Percentiles rank a stretch among this genome's conserved stretches.
These are phyloP conservation scores for Selenicereus undatus DNA, from an alignment of 148 eudicot species.

Conservation along the genomic window DNA sequence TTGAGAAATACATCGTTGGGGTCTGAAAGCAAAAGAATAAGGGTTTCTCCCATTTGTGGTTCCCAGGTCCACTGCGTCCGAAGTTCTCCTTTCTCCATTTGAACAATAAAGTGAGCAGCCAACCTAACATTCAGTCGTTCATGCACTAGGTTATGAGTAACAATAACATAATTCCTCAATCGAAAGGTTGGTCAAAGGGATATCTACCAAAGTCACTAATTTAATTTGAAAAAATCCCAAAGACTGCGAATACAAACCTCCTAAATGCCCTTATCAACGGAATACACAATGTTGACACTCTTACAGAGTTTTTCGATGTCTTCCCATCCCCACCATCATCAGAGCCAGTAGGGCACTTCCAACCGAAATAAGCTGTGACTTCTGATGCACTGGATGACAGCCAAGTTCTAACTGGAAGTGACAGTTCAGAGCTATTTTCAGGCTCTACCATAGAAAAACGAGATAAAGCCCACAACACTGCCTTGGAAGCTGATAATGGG, in stretches of 20 bases:
- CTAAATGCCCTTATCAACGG: constrained; percentile 71
- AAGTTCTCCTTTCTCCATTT: constrained; percentile 68
- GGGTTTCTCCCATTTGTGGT: constrained; percentile 77
- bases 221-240: background rate
- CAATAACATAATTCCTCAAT: background rate
- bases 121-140: constrained; percentile 45
- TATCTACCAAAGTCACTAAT: background rate
- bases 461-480: constrained; percentile 87
- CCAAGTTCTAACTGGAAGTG: constrained; percentile 67
- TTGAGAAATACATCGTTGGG: constrained; percentile 74
- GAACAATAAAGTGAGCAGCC: constrained; percentile 56
- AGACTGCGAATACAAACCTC: constrained; percentile 48
- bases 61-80: constrained; percentile 93
- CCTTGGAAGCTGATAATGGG: constrained; percentile 77
- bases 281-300: constrained; percentile 62
- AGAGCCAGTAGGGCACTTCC: constrained; percentile 87
- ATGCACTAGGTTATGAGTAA: constrained; percentile 7
- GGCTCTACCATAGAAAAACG: constrained; percentile 81
- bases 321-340: constrained; percentile 74
- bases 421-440: constrained; percentile 57
- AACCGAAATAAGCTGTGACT: constrained; percentile 57
- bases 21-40: constrained; percentile 89
- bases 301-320: constrained; percentile 59
- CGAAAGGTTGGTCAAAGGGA: background rate
- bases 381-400: constrained; percentile 61